Evolutionary conservation across 441 rosid genomes (phyloP).

Genomic region (Arabidopsis hybrid): DNA sequence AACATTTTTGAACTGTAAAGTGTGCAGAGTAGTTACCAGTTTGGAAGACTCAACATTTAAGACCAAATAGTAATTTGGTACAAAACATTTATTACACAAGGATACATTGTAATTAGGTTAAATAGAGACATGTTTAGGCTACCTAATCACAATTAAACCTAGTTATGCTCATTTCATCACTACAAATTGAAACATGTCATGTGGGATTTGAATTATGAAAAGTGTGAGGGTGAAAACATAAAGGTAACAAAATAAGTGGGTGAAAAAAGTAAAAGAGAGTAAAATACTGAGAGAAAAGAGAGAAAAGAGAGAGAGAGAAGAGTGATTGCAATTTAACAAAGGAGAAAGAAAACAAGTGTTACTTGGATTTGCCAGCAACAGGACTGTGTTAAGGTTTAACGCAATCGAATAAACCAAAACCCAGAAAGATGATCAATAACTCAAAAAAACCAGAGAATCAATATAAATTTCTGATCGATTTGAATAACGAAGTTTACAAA

Average conservation of each 20-base stretch:
- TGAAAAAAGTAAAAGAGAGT: constrained; percentile 3
- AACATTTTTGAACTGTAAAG: constrained; percentile 30
- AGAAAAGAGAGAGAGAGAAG: neutral
- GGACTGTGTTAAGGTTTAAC: too few relatives aligned
- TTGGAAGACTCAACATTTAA: constrained; percentile 40
- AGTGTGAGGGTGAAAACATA: constrained; percentile 27
- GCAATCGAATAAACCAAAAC: too few relatives aligned
- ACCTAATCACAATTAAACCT: constrained; percentile 20
- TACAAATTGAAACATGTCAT: neutral
- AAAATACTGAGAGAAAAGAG: neutral
- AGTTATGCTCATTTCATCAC: constrained; percentile 12
- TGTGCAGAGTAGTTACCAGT: constrained; percentile 42
- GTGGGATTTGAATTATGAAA: neutral
- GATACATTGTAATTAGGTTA: constrained; percentile 21
- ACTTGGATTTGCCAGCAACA: constrained; percentile 51
- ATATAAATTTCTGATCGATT: too few relatives aligned
- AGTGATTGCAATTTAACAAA: constrained; percentile 31
- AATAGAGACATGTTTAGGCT: constrained; percentile 9
- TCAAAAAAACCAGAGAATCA: too few relatives aligned
- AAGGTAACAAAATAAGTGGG: constrained; percentile 25
- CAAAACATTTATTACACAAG: constrained; percentile 32
- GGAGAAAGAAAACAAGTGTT: constrained; percentile 45
- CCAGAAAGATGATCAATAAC: too few relatives aligned
- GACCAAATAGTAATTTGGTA: constrained; percentile 28
- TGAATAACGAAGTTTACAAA: too few relatives aligned